Conservation (phyloP, 31 red algal genomes). For the Endocladia muricata region DNA sequence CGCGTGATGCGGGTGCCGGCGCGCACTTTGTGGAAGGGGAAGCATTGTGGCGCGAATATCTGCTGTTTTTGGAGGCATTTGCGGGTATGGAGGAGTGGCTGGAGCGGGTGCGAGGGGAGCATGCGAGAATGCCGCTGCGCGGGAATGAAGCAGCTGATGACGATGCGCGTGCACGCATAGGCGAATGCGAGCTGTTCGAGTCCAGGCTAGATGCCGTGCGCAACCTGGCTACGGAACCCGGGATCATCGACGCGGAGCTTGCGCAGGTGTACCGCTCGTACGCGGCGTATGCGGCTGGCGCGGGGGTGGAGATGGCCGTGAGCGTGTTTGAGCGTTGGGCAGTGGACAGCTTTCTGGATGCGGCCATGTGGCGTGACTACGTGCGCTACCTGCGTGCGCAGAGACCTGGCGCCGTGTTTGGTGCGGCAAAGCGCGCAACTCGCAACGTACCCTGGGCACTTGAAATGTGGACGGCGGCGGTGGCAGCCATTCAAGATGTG, state of each 20-base stretch:
- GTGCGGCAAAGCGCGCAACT: slow-evolving; percentile 17
- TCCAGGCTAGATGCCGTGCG: slow-evolving; percentile 7
- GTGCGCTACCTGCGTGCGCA: not conserved
- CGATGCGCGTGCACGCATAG: not conserved
- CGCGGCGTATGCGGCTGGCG: slow-evolving; percentile 25
- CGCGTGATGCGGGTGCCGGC: not conserved
- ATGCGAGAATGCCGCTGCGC: too few species aligned
- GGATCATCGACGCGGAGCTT: not conserved
- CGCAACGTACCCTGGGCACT: slow-evolving; percentile 36
- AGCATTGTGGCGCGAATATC: slow-evolving; percentile 17
- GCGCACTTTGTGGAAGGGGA: slow-evolving; percentile 6
- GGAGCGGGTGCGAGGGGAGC: too few species aligned
- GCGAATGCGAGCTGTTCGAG: slow-evolving; percentile 15
- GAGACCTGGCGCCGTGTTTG: not conserved
- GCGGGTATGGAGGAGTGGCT: too few species aligned
- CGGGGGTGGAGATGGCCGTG: not conserved
- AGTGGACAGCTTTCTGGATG: slow-evolving; percentile 3
- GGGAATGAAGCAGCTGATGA: not conserved
- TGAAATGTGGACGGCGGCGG: slow-evolving; percentile 19
- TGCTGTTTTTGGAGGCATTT: not conserved
- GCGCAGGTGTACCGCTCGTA: slow-evolving; percentile 24
- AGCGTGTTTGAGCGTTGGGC: slow-evolving; percentile 49
- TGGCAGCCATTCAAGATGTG: slow-evolving; percentile 2
- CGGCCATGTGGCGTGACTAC: slow-evolving; percentile 31
- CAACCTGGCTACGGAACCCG: not conserved